phyloP scores from a whole-genome alignment of 768 basidiomycete genomes.

The Tremella yokohamensis region DNA sequence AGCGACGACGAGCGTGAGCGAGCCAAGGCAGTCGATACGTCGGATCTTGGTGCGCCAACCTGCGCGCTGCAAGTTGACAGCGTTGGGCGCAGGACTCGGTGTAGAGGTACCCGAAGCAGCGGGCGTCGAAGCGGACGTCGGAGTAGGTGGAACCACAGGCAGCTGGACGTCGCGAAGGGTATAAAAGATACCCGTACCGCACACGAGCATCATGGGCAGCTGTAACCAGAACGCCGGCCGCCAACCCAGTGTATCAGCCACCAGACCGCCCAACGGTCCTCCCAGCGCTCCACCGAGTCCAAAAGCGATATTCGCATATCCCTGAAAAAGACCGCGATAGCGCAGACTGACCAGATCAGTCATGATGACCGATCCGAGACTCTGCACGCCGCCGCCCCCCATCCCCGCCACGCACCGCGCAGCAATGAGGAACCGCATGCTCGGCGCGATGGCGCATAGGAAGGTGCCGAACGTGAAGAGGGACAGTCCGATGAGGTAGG shows the following conservation, averaged over 20 bases:
- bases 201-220: constrained; percentile 21
- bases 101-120: not conserved
- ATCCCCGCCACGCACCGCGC: constrained; percentile 36
- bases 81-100: not conserved
- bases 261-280: constrained; percentile 53
- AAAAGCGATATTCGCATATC: constrained; percentile 55
- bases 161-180: constrained; percentile 3
- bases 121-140: not conserved
- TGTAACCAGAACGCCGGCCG: constrained; percentile 51
- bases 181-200: constrained; percentile 4
- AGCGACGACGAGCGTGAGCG: constrained; percentile 36
- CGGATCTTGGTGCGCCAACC: constrained; percentile 20
- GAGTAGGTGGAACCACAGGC: not conserved
- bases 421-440: constrained; percentile 31
- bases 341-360: constrained; percentile 86
- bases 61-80: not conserved
- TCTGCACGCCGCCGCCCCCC: constrained; percentile 38
- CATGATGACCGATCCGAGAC: constrained; percentile 59
- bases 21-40: constrained; percentile 46
- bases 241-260: constrained; percentile 83
- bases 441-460: constrained; percentile 33
- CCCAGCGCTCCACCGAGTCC: constrained; percentile 62
- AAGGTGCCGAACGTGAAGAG: constrained; percentile 38
- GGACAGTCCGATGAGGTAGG: constrained; percentile 24
- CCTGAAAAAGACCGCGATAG: constrained; percentile 80